Evolutionary conservation across 2,329 filamentous ascomycete genomes (phyloP).

Genomic region (Fusarium sp.): DNA sequence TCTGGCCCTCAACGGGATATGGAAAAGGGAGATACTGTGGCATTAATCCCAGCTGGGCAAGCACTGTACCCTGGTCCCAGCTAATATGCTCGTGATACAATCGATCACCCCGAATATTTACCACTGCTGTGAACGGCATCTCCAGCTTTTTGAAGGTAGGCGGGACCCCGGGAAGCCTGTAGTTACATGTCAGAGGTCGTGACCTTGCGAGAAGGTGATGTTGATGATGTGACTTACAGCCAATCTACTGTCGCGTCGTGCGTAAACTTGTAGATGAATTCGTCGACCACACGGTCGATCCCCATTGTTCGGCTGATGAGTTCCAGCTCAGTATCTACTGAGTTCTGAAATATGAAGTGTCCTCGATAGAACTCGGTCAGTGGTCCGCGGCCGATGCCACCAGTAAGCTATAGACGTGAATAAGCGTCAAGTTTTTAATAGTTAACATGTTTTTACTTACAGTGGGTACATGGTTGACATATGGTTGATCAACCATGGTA

Average conservation of each 20-base stretch:
- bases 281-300: conserved; percentile 77
- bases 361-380: conserved; percentile 77
- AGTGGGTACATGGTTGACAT: conserved; percentile 83
- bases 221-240: conserved; percentile 65
- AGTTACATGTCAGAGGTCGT: background rate
- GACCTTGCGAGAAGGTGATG: background rate
- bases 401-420: conserved; percentile 60
- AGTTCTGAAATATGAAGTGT: conserved; percentile 82
- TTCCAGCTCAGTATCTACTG: conserved; percentile 74
- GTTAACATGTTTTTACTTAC: conserved; percentile 53
- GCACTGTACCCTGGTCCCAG: conserved; percentile 75
- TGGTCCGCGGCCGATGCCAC: conserved; percentile 73
- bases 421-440: background rate
- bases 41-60: conserved; percentile 69
- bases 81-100: conserved; percentile 75
- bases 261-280: conserved; percentile 75
- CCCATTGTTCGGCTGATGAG: conserved; percentile 79
- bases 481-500: conserved; percentile 85
- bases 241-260: conserved; percentile 73
- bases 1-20: conserved; percentile 59
- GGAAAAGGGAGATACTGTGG: conserved; percentile 72
- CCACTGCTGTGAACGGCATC: conserved; percentile 71
- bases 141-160: conserved; percentile 65
- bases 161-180: conserved; percentile 64
- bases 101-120: conserved; percentile 72